These are phyloP conservation scores for Termitomyces eurrhizus DNA, from an alignment of 768 basidiomycete genomes.

Conservation along the genomic window DNA sequence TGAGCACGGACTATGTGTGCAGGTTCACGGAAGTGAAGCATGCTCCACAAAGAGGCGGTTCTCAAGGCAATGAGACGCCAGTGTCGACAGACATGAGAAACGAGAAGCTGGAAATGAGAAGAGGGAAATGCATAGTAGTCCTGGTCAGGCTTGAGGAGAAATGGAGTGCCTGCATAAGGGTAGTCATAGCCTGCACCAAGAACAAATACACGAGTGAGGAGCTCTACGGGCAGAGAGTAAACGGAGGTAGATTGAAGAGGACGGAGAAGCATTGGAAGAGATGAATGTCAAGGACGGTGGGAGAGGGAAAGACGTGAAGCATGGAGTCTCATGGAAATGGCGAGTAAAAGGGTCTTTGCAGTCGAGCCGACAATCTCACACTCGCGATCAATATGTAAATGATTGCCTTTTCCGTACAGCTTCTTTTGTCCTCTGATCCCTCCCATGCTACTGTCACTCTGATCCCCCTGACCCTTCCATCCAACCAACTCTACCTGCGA, in stretches of 20 bases:
- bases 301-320: constrained; percentile 6
- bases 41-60: constrained; percentile 51
- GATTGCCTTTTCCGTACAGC: constrained; percentile 10
- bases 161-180: constrained; percentile 42
- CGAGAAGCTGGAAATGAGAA: constrained; percentile 48
- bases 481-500: neutral
- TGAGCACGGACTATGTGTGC: constrained; percentile 45
- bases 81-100: constrained; percentile 54
- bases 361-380: constrained; percentile 16
- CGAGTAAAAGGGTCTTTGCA: constrained; percentile 9
- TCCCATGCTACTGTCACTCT: constrained; percentile 1
- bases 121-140: constrained; percentile 36
- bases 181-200: constrained; percentile 45
- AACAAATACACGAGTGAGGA: constrained; percentile 53
- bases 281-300: neutral
- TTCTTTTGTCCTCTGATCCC: neutral
- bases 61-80: constrained; percentile 55
- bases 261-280: neutral
- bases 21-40: constrained; percentile 48
- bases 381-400: constrained; percentile 14
- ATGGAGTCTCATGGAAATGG: constrained; percentile 11
- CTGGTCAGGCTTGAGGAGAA: constrained; percentile 46
- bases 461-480: constrained; percentile 2
- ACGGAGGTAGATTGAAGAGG: constrained; percentile 27
- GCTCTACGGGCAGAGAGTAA: constrained; percentile 52